Conservation (phyloP, 2,329 filamentous ascomycete genomes). For the Penicillium decumbens region DNA sequence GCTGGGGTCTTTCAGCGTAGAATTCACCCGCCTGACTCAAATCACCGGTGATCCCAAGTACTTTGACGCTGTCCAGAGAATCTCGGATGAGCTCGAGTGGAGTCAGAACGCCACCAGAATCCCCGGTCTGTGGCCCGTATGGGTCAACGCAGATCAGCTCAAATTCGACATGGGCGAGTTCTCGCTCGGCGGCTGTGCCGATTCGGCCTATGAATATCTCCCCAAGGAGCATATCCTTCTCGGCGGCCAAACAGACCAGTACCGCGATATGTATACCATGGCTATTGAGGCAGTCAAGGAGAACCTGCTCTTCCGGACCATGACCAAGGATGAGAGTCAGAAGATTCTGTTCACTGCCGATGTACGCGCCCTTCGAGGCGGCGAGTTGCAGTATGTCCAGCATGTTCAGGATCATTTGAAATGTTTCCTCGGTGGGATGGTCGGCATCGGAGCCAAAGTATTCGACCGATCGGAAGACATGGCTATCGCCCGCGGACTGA, state of each 20-base stretch:
- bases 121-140: slow-evolving; percentile 74
- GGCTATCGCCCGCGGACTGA: slow-evolving; percentile 52
- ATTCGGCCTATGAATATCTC: slow-evolving; percentile 50
- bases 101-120: slow-evolving; percentile 67
- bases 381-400: slow-evolving; percentile 20
- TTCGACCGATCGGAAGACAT: slow-evolving; percentile 54
- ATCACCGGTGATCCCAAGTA: slow-evolving; percentile 75
- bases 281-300: slow-evolving; percentile 39
- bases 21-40: slow-evolving; percentile 85
- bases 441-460: slow-evolving; percentile 55
- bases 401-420: slow-evolving; percentile 53
- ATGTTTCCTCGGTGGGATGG: slow-evolving; percentile 60
- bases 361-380: slow-evolving; percentile 17
- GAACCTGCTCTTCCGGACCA: slow-evolving; percentile 43
- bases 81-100: slow-evolving; percentile 71
- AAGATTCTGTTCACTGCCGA: slow-evolving; percentile 42
- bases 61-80: slow-evolving; percentile 81
- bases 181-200: slow-evolving; percentile 45
- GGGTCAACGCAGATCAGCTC: slow-evolving; percentile 55
- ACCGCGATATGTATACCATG: slow-evolving; percentile 42
- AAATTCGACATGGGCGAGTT: slow-evolving; percentile 34
- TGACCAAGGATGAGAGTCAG: slow-evolving; percentile 37
- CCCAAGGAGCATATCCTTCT: slow-evolving; percentile 48
- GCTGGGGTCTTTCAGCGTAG: slow-evolving; percentile 75
- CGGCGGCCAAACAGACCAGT: slow-evolving; percentile 40